A percentile compares a stretch with the other conserved stretches of the same genome.
Evolutionary conservation across 2,329 filamentous ascomycete species (phyloP).

Genomic region (Xylariomycetidae sp.): DNA sequence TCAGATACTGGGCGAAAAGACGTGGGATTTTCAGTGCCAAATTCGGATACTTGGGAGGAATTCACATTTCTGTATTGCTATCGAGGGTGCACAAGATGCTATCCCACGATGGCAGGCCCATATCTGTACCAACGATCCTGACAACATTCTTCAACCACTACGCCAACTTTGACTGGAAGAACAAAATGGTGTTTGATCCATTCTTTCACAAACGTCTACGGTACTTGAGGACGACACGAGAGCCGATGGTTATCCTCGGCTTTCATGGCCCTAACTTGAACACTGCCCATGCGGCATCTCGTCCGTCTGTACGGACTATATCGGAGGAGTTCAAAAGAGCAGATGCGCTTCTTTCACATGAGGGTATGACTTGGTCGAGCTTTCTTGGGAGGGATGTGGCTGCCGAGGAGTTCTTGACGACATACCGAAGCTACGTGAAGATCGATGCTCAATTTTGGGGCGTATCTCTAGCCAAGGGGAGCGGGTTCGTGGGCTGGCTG

Average conservation of each 20-base stretch:
- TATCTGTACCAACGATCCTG: conserved; percentile 48
- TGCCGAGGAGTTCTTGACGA: conserved; percentile 43
- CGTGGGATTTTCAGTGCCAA: conserved; percentile 61
- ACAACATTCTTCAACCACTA: conserved; percentile 61
- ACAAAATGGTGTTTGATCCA: conserved; percentile 52
- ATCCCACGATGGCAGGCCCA: conserved; percentile 26
- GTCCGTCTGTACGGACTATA: conserved; percentile 47
- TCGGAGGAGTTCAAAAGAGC: conserved; percentile 47
- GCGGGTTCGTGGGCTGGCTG: conserved; percentile 56
- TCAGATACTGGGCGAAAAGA: conserved; percentile 58
- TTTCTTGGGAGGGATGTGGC: conserved; percentile 33
- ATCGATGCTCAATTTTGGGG: conserved; percentile 65
- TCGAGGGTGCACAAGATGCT: conserved; percentile 55
- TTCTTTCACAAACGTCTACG: conserved; percentile 49
- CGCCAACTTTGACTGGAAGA: conserved; percentile 54
- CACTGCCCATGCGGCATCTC: conserved; percentile 49
- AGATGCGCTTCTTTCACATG: conserved; percentile 30
- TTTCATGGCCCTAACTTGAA: conserved; percentile 60
- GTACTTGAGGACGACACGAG: conserved; percentile 52
- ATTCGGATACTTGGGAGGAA: conserved; percentile 62
- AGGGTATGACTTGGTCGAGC: conserved; percentile 36
- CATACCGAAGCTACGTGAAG: conserved; percentile 52
- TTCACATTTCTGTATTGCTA: conserved; percentile 60
- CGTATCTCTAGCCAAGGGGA: conserved; percentile 47
- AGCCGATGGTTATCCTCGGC: conserved; percentile 60